Base-by-base conservation (phyloP, 75 land plant species). In the Gnetum montanum region DNA sequence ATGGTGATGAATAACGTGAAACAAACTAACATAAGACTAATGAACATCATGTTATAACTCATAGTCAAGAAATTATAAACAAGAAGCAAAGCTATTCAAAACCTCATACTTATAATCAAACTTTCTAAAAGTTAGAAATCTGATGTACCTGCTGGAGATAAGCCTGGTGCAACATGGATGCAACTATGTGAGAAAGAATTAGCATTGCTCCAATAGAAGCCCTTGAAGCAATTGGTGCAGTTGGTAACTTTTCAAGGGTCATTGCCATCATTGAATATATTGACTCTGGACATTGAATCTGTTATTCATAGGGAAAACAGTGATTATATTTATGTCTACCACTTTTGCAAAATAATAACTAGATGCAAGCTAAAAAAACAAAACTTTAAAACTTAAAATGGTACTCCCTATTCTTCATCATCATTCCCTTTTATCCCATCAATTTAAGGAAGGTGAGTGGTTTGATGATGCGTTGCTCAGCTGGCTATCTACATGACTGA, bases 211-310 rank as follows among this genome's bases (percentile, higher is more conserved):
- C 75, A 53, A 94, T 56, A 26, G 84, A 82, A 34, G 84, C 78
- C 44, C 83, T 77, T 13, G 98, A 77, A 68, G 76, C 71, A 62
- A 67, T 66, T 48, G 60, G 60, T 58, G 53, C 57, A 28, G 69
- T 31, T 29, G 91, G 67, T 5, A 94, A 56, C 48, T 80, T 90
- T 71, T 94, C 98, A 46, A 94, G 62, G 15, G 78, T 67, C 20
- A 80, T 70, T 31, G 80, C 76, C 96, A 94, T 94, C 78, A 79
- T 62, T 33, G 89, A 96, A 74, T 75, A 76, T 8, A 94, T 51
- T 0, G 79, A 78, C 6, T 63, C 55, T 29, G 74, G 70, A 70
- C 83, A 79, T 28, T 71, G 74, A 49, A 86, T 74, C 92, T 95
- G 43, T 13, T 18, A 74, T 31, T 35, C 34, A 46, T 29, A 60